Percentiles rank a stretch among this genome's conserved stretches.
Conservation (phyloP, 129 eudicot genomes). For the Saposhnikovia divaricata region DNA sequence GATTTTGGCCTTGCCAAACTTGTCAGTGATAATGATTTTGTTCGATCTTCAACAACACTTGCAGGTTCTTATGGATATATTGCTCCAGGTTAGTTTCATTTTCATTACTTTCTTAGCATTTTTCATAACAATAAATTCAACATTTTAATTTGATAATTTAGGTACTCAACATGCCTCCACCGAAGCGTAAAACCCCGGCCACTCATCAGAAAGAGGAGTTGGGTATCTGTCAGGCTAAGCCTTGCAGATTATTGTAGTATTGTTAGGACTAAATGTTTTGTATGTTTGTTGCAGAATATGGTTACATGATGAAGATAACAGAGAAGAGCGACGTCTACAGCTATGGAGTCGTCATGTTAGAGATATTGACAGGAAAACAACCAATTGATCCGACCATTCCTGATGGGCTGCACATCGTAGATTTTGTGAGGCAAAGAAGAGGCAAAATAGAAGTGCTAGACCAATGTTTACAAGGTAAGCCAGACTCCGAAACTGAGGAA, state of each 20-base stretch:
- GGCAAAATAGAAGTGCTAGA: conserved; percentile 55
- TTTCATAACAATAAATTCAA: not conserved
- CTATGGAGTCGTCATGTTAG: conserved; percentile 87
- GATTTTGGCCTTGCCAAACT: conserved; percentile 97
- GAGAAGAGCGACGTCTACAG: conserved; percentile 96
- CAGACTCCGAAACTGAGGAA: conserved; percentile 72
- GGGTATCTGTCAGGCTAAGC: not conserved
- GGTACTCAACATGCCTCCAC: not conserved
- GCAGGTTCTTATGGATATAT: conserved; percentile 98
- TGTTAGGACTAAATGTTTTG: not conserved
- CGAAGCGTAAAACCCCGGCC: not conserved
- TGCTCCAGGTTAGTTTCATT: conserved; percentile 72
- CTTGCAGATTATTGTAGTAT: not conserved
- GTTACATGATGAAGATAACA: conserved; percentile 95
- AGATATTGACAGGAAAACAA: conserved; percentile 85
- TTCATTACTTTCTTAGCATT: not conserved
- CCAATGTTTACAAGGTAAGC: conserved; percentile 33
- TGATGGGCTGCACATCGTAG: conserved; percentile 86
- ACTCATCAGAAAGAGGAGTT: not conserved
- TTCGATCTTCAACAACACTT: conserved; percentile 76
- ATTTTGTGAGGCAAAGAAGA: conserved; percentile 73
- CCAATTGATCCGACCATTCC: conserved; percentile 96
- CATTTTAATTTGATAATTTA: not conserved
- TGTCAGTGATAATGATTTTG: conserved; percentile 70
- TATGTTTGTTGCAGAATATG: conserved; percentile 55